A percentile compares a stretch with the other conserved stretches of the same genome.
phyloP scores from a whole-genome alignment of 129 eudicot species.

The Flaveria ramosissima region DNA sequence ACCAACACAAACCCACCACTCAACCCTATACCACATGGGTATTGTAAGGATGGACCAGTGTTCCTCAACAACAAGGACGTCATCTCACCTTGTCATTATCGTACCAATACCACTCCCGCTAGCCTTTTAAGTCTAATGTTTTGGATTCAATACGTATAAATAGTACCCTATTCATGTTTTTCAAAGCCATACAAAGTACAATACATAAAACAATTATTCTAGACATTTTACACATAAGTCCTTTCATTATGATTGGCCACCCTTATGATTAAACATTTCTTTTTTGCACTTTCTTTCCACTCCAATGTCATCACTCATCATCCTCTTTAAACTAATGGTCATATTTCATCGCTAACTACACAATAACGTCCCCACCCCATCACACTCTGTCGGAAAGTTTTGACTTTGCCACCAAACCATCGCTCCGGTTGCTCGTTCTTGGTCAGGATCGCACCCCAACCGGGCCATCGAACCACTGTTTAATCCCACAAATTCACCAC shows the following conservation, averaged over 20 bases:
- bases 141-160: not conserved
- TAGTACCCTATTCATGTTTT: not conserved
- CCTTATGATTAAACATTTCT: constrained; percentile 26
- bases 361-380: constrained; percentile 32
- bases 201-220: constrained; percentile 10
- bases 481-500: constrained; percentile 3
- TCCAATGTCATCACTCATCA: constrained; percentile 27
- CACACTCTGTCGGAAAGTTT: constrained; percentile 40
- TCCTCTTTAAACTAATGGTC: constrained; percentile 39
- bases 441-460: not conserved
- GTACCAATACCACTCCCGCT: no score
- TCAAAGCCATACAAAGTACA: constrained; percentile 5
- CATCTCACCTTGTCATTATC: no score
- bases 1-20: no score
- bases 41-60: no score
- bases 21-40: no score
- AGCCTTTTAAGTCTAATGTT: not conserved
- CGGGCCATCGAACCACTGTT: constrained; percentile 9
- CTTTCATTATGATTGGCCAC: constrained; percentile 30
- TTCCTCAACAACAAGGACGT: no score
- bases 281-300: constrained; percentile 36
- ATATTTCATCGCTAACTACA: constrained; percentile 26
- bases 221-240: not conserved
- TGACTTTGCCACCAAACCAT: constrained; percentile 26
- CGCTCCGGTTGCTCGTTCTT: not conserved